phyloP scores from a whole-genome alignment of 306 rosid species.

The Crataegus laevigata region DNA sequence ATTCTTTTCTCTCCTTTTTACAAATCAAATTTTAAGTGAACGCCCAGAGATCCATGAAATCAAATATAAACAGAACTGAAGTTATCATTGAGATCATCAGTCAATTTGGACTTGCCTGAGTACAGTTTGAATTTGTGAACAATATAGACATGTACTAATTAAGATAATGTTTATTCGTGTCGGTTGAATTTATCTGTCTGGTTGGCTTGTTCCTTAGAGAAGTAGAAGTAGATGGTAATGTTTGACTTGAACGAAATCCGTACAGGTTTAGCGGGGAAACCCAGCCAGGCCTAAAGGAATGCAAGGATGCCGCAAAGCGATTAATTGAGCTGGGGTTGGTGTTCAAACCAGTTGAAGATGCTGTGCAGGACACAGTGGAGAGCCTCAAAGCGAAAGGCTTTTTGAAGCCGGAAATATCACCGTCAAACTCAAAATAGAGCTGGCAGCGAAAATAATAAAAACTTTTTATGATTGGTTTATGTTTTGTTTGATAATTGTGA shows the following conservation, averaged over 20 bases:
- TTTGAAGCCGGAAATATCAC: conserved; percentile 18
- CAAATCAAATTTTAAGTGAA: no score
- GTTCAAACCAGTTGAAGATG: conserved; percentile 67
- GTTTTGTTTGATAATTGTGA: not conserved
- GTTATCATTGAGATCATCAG: no score
- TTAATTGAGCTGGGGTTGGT: conserved; percentile 58
- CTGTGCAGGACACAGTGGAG: conserved; percentile 56
- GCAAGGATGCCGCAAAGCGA: conserved; percentile 66
- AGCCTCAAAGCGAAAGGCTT: conserved; percentile 62
- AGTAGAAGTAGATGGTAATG: no score
- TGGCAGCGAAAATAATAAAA: no score
- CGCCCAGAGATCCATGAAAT: no score
- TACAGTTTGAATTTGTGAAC: no score
- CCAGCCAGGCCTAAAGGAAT: conserved; percentile 58
- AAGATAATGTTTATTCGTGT: no score
- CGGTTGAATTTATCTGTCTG: not conserved
- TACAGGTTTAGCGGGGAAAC: conserved; percentile 68
- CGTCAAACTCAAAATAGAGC: not conserved
- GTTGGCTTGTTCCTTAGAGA: not conserved
- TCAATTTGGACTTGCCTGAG: no score
- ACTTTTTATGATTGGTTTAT: not conserved
- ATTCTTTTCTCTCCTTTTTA: not conserved
- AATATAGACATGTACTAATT: no score
- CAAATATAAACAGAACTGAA: no score
- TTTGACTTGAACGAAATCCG: not conserved